phyloP scores from a whole-genome alignment of 169 alveolate species.

The Pseudocohnilembus persalinus region DNA sequence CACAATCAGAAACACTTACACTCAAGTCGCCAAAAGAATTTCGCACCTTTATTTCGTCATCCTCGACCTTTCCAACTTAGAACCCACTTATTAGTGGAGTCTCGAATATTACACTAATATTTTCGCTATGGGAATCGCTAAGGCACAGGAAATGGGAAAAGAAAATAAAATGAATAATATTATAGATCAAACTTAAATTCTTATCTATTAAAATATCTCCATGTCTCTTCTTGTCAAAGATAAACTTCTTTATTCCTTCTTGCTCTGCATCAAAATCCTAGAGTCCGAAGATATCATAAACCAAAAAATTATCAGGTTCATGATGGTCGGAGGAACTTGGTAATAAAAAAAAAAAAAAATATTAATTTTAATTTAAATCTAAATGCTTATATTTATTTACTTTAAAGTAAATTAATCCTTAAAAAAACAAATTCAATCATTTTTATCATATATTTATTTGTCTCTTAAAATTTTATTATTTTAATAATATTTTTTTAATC shows the following conservation, averaged over 20 bases:
- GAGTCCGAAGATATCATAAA: constrained; percentile 69
- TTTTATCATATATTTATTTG: too few species aligned
- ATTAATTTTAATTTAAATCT: too few species aligned
- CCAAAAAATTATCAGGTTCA: constrained; percentile 71
- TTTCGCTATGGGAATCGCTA: constrained; percentile 70
- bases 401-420: too few species aligned
- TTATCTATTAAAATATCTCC: constrained; percentile 81
- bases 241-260: constrained; percentile 81
- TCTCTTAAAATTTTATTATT: too few species aligned
- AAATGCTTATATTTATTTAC: too few species aligned
- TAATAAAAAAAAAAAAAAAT: too few species aligned
- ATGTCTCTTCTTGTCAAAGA: constrained; percentile 87
- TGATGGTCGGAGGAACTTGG: constrained; percentile 88
- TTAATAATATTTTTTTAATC: too few species aligned
- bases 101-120: constrained; percentile 80
- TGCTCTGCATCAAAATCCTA: constrained; percentile 79
- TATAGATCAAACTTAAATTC: constrained; percentile 64
- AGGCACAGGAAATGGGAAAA: constrained; percentile 67
- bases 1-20: constrained; percentile 69
- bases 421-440: too few species aligned
- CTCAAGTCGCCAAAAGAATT: constrained; percentile 80
- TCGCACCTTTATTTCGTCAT: constrained; percentile 84
- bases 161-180: constrained; percentile 50
- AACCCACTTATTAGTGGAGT: constrained; percentile 87
- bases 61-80: constrained; percentile 83